phyloP scores from a whole-genome alignment of 768 basidiomycete genomes.

The Russula foetens region DNA sequence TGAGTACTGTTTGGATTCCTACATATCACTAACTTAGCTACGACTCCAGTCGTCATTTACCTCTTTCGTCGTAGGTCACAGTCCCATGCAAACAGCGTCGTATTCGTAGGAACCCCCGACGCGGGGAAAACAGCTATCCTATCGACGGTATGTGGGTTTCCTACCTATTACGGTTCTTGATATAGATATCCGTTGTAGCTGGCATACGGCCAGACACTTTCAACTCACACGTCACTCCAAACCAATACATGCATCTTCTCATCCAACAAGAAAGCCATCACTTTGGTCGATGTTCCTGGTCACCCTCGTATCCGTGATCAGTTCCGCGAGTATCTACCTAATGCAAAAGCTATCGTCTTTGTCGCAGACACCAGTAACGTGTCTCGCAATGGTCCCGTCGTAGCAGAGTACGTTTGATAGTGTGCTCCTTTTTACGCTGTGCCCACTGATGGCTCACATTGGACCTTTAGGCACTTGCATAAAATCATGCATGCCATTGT shows the following conservation, averaged over 20 bases:
- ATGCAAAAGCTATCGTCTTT: conserved; percentile 62
- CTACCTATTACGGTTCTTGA: neutral
- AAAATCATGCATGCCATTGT: conserved; percentile 58
- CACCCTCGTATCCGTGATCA: conserved; percentile 74
- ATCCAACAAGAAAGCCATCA: conserved; percentile 40
- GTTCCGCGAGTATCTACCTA: conserved; percentile 54
- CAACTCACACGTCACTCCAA: conserved; percentile 74
- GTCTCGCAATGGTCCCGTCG: conserved; percentile 62
- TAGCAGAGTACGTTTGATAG: conserved; percentile 62
- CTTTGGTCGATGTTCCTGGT: conserved; percentile 72
- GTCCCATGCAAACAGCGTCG: conserved; percentile 49
- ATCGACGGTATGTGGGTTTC: conserved; percentile 44
- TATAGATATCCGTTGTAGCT: conserved; percentile 37
- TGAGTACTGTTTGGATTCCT: neutral
- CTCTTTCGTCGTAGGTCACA: conserved; percentile 34
- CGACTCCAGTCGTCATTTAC: conserved; percentile 38
- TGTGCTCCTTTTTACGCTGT: neutral
- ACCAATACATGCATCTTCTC: conserved; percentile 47
- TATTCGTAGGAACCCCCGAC: conserved; percentile 70
- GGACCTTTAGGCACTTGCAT: conserved; percentile 58
- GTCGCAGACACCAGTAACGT: conserved; percentile 75
- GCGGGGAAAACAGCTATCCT: conserved; percentile 77
- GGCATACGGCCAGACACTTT: conserved; percentile 51
- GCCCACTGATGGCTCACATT: neutral
- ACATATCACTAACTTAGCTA: conserved; percentile 16